These are phyloP conservation scores for Lactarius trivialis DNA, from an alignment of 768 basidiomycete species.

Conservation along the genomic window DNA sequence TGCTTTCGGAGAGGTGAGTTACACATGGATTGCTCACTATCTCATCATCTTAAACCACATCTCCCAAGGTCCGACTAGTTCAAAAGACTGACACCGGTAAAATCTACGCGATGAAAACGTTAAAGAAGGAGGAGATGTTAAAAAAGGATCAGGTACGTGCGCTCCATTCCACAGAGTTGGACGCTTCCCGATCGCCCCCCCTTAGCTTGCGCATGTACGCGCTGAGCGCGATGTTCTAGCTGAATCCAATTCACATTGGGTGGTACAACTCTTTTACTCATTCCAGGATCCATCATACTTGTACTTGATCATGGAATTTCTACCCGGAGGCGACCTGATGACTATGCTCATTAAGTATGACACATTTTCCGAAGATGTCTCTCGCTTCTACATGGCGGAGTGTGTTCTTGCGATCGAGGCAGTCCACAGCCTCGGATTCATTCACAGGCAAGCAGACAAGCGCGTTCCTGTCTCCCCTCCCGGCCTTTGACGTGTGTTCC, in stretches of 20 bases:
- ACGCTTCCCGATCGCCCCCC: neutral
- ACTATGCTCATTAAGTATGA: conserved; percentile 99
- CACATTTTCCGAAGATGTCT: conserved; percentile 96
- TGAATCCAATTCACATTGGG: conserved; percentile 93
- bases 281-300: conserved; percentile 92
- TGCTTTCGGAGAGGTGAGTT: conserved; percentile 89
- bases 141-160: conserved; percentile 89
- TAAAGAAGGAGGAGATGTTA: conserved; percentile 97
- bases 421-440: conserved; percentile 94
- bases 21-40: neutral
- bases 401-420: conserved; percentile 97
- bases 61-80: conserved; percentile 72
- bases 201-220: conserved; percentile 91
- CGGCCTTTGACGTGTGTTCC: conserved; percentile 5
- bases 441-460: conserved; percentile 67
- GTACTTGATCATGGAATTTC: conserved; percentile 98
- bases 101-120: conserved; percentile 98
- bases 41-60: neutral
- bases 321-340: conserved; percentile 98
- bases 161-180: neutral
- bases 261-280: conserved; percentile 96
- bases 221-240: conserved; percentile 96
- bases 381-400: conserved; percentile 98
- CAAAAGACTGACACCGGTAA: conserved; percentile 96
- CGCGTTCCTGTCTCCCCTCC: conserved; percentile 3